Evolutionary conservation across 164 flowering plant genomes (phyloP).

Genomic region (Aristolochia contorta): DNA sequence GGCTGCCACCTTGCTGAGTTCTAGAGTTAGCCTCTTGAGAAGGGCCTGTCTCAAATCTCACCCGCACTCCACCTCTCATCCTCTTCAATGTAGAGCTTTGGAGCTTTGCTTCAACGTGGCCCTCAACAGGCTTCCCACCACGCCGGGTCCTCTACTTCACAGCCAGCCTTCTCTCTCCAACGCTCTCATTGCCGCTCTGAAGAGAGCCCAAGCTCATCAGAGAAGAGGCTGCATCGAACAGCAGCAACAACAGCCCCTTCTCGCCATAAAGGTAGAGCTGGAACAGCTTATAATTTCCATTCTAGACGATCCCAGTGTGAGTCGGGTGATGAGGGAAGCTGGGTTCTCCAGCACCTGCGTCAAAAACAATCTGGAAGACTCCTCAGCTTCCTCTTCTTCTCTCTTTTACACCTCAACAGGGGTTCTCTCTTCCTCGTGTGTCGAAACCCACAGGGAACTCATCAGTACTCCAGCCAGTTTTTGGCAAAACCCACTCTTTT

Average conservation of each 20-base stretch:
- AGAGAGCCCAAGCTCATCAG: constrained; percentile 90
- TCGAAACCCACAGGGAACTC: constrained; percentile 17
- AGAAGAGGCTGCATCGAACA: constrained; percentile 72
- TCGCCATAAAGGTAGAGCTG: constrained; percentile 68
- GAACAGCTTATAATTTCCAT: constrained; percentile 88
- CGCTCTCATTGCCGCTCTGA: constrained; percentile 87
- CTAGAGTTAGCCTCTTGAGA: constrained; percentile 43
- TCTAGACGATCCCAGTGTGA: constrained; percentile 89
- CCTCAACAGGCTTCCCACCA: constrained; percentile 76
- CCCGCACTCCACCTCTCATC: constrained; percentile 43
- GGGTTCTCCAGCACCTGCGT: constrained; percentile 78
- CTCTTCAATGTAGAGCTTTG: constrained; percentile 83
- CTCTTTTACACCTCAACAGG: constrained; percentile 42
- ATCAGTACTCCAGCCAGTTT: constrained; percentile 15
- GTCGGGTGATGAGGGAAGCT: constrained; percentile 96
- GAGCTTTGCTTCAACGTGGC: constrained; percentile 99
- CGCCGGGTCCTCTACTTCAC: constrained; percentile 46
- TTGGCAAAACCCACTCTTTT: constrained; percentile 50
- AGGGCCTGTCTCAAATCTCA: constrained; percentile 83
- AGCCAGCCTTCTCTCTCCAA: constrained; percentile 72
- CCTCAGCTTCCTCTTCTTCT: constrained; percentile 38
- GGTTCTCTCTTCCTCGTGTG: constrained; percentile 34
- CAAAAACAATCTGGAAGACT: constrained; percentile 62
- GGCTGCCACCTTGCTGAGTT: constrained; percentile 64
- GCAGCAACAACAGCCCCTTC: constrained; percentile 43